Base-by-base conservation (phyloP, 2,329 filamentous ascomycete genomes). In the Dissoconium aciculare region DNA sequence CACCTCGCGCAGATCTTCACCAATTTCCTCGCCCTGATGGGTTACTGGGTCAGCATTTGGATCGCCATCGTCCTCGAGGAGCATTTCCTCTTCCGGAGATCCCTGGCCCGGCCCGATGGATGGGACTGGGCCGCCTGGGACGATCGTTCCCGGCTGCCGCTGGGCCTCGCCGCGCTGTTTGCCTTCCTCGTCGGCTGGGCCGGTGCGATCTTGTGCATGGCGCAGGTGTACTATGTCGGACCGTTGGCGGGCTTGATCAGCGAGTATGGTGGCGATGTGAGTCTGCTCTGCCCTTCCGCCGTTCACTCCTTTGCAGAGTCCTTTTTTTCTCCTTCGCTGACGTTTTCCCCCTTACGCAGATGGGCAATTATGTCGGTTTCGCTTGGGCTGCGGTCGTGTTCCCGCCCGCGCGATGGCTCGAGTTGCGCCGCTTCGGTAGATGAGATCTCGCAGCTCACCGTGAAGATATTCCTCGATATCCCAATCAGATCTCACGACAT, bases 11-110 rank as follows among this genome's bases (percentile, higher is more conserved):
- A 62, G 15, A 75, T 79, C 35, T 77, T 79, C 47, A 71, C 69
- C 8, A 78, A 78, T 47, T 78, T 79, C 49, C 59, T 79, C 4
- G 71, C 72, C 0, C 54, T 79, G 13, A 78, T 79, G 69, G 75
- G 74, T 2, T 79, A 78, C 51, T 79, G 72, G 73, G 63, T 76
- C 11, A 64, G 64, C 10, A 69, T 77, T 26, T 76, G 71, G 69
- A 61, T 77, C 12, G 64, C 66, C 2, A 74, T 79, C 27, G 57
- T 69, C 2, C 51, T 73, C 2, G 63, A 71, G 44, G 75, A 80
- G 45, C 66, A 74, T 28, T 49, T 74, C 12, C 57, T 79, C 28
- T 79, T 79, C 50, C 61, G 71, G 2, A 55, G 59, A 3, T 57
- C 51, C 28, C 45, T 46, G 1, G 59, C 57, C 1, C 47, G 43